Conservation (phyloP, 306 rosid genomes). For the Pueraria montana region DNA sequence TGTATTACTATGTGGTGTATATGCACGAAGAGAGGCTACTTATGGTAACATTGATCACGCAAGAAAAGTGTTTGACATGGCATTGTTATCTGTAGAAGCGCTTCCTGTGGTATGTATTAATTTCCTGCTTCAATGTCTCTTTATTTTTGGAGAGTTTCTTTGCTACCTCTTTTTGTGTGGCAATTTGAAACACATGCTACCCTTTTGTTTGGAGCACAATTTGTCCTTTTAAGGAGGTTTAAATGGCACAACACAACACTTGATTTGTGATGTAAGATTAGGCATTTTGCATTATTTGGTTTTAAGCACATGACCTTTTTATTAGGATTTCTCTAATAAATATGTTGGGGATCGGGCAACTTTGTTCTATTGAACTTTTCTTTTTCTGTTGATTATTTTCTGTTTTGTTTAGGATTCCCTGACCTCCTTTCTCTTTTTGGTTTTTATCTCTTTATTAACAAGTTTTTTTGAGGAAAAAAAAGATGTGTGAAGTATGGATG, state of each 20-base stretch:
- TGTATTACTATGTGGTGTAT: constrained; percentile 88
- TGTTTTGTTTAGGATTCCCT: no score
- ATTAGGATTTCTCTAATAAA: constrained; percentile 1
- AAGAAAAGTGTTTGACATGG: constrained; percentile 96
- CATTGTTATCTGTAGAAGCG: constrained; percentile 80
- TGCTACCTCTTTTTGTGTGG: neutral
- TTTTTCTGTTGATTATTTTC: no score
- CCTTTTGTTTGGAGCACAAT: neutral
- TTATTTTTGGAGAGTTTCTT: neutral
- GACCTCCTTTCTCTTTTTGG: no score
- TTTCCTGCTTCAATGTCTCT: constrained; percentile 25
- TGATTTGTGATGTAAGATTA: neutral
- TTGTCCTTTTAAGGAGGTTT: neutral
- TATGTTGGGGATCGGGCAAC: neutral
- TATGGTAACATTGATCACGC: constrained; percentile 87
- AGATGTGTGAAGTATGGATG: no score
- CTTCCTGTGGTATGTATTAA: constrained; percentile 73
- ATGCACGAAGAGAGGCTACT: constrained; percentile 90
- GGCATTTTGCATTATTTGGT: neutral
- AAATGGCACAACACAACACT: neutral
- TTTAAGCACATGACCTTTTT: constrained; percentile 1
- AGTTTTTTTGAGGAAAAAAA: no score
- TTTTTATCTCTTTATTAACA: no score
- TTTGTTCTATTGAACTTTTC: no score
- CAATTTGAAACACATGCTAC: neutral